phyloP scores from a whole-genome alignment of 2,329 filamentous ascomycete species.

The Claviceps africana region DNA sequence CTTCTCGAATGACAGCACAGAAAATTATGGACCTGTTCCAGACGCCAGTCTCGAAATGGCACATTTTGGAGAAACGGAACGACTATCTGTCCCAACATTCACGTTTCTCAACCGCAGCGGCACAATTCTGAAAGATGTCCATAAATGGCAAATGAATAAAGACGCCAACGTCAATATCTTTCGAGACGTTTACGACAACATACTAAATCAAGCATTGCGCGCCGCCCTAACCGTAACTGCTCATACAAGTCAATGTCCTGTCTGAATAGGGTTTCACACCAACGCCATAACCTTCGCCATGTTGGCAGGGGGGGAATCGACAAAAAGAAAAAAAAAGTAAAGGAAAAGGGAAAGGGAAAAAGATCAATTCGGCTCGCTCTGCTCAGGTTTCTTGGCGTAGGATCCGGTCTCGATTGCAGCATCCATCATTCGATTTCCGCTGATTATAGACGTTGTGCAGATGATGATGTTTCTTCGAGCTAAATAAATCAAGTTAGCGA shows the following conservation, averaged over 20 bases:
- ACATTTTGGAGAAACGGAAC: background rate
- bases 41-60: constrained; percentile 4
- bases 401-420: constrained; percentile 61
- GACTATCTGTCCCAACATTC: background rate
- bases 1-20: constrained; percentile 4
- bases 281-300: background rate
- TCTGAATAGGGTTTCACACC: constrained; percentile 2
- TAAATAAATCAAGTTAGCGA: constrained; percentile 17
- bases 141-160: background rate
- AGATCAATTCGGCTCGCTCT: constrained; percentile 1
- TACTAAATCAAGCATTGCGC: background rate
- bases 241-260: background rate
- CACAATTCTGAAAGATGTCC: background rate
- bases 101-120: background rate
- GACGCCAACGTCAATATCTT: background rate
- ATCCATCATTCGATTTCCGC: constrained; percentile 78
- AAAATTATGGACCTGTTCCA: constrained; percentile 8
- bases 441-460: constrained; percentile 83
- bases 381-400: constrained; percentile 27
- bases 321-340: no score
- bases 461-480: constrained; percentile 74
- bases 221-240: background rate
- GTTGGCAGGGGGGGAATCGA: background rate
- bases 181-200: background rate
- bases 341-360: background rate